These are phyloP conservation scores for Colletotrichum orchidophilum DNA, from an alignment of 2,329 filamentous ascomycete genomes.

Conservation along the genomic window DNA sequence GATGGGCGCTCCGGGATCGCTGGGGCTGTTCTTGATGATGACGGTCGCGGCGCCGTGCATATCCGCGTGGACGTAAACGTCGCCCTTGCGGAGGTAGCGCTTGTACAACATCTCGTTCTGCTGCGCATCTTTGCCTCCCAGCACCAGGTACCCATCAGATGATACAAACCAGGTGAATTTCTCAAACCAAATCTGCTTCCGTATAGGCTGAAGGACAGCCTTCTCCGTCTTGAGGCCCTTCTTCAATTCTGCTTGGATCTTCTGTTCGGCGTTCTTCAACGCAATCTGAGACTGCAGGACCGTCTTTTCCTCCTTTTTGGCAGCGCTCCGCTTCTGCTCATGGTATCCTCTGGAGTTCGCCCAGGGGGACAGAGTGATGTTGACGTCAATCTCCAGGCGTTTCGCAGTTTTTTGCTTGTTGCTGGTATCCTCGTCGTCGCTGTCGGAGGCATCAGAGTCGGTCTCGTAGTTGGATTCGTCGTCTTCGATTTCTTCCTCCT, in stretches of 20 bases:
- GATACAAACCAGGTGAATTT: conserved; percentile 97
- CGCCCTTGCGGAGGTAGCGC: conserved; percentile 85
- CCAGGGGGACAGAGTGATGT: conserved; percentile 84
- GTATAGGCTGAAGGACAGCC: conserved; percentile 81
- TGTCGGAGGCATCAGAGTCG: conserved; percentile 71
- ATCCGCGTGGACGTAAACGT: conserved; percentile 92
- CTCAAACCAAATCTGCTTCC: conserved; percentile 93
- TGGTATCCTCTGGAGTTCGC: conserved; percentile 93
- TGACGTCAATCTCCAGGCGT: conserved; percentile 80
- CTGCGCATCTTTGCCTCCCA: conserved; percentile 87
- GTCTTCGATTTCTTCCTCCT: conserved; percentile 72
- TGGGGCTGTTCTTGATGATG: conserved; percentile 87
- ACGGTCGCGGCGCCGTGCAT: conserved; percentile 85
- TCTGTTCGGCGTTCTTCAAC: conserved; percentile 88
- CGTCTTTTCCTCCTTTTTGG: conserved; percentile 88
- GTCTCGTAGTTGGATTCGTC: conserved; percentile 70
- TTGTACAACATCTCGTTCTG: conserved; percentile 95
- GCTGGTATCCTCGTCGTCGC: conserved; percentile 49
- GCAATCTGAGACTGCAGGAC: conserved; percentile 82
- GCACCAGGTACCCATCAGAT: conserved; percentile 91
- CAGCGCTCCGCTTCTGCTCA: conserved; percentile 85
- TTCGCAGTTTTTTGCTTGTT: conserved; percentile 55
- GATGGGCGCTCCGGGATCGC: conserved; percentile 83
- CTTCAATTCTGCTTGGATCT: conserved; percentile 86
- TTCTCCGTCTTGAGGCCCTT: conserved; percentile 93